phyloP scores from a whole-genome alignment of 73 alveolate genomes.

The Tetrahymena elliotti region DNA sequence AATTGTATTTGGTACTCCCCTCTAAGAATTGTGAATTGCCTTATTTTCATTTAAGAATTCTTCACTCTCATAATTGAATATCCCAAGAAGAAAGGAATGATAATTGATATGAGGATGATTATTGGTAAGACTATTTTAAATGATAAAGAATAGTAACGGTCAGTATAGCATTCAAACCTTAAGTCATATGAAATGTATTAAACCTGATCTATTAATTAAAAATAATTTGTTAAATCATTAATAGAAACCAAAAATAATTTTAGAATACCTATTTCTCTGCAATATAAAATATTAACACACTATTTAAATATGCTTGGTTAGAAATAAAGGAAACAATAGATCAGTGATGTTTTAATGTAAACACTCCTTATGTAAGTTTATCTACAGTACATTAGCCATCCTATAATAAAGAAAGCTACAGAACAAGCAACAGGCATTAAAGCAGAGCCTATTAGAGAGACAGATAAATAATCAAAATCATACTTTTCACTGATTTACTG shows the following conservation, averaged over 20 bases:
- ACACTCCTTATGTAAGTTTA: background rate
- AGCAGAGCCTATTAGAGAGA: background rate
- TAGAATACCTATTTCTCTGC: background rate
- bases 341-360: background rate
- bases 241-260: background rate
- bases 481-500: background rate
- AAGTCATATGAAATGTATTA: background rate
- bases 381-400: background rate
- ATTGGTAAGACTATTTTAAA: background rate
- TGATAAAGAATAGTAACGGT: background rate
- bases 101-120: background rate
- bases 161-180: background rate
- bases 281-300: background rate
- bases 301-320: background rate
- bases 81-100: background rate
- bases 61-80: background rate
- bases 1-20: background rate
- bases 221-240: background rate
- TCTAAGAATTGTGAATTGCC: background rate
- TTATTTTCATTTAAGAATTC: background rate
- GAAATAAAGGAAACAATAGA: background rate
- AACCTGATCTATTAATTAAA: background rate
- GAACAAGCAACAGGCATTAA: background rate
- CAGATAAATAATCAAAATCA: background rate
- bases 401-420: background rate